These are phyloP conservation scores for Penicillium sp. DNA, from an alignment of 2,329 filamentous ascomycete genomes.

Conservation along the genomic window DNA sequence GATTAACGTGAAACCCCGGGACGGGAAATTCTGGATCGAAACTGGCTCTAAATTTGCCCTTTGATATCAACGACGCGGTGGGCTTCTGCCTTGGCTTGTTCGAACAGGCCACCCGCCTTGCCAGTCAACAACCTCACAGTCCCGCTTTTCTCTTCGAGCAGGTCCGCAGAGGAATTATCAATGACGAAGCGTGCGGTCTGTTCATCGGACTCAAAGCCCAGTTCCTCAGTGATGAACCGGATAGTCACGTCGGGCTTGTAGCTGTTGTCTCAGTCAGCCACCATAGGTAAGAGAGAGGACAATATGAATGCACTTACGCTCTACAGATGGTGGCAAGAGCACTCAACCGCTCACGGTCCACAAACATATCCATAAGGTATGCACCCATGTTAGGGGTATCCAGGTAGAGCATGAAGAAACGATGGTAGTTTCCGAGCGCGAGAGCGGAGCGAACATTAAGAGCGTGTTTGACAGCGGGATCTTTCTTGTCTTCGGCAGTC, in stretches of 20 bases:
- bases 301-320: slow-evolving; percentile 66
- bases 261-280: slow-evolving; percentile 50
- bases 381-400: slow-evolving; percentile 95
- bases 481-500: slow-evolving; percentile 93
- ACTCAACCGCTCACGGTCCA: slow-evolving; percentile 85
- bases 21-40: neutral
- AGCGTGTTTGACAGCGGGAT: slow-evolving; percentile 83
- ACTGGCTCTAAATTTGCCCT: slow-evolving; percentile 69
- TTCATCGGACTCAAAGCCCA: slow-evolving; percentile 90
- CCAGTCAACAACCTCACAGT: slow-evolving; percentile 71
- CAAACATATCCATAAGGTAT: slow-evolving; percentile 99
- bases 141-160: slow-evolving; percentile 75
- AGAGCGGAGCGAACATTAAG: slow-evolving; percentile 86
- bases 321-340: slow-evolving; percentile 90
- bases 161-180: slow-evolving; percentile 71
- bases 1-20: slow-evolving; percentile 11
- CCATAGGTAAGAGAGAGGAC: neutral
- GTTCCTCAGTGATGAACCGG: slow-evolving; percentile 90
- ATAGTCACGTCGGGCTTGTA: slow-evolving; percentile 90
- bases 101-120: slow-evolving; percentile 73
- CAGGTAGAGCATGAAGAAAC: slow-evolving; percentile 94
- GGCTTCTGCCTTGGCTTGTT: slow-evolving; percentile 68
- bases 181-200: slow-evolving; percentile 90
- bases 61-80: slow-evolving; percentile 94
- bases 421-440: slow-evolving; percentile 94